Evolutionary conservation across 192 early-diverging fungal genomes (phyloP), one percentile per base, ranked within the genome.

Genomic region (Coemansia sp.): DNA sequence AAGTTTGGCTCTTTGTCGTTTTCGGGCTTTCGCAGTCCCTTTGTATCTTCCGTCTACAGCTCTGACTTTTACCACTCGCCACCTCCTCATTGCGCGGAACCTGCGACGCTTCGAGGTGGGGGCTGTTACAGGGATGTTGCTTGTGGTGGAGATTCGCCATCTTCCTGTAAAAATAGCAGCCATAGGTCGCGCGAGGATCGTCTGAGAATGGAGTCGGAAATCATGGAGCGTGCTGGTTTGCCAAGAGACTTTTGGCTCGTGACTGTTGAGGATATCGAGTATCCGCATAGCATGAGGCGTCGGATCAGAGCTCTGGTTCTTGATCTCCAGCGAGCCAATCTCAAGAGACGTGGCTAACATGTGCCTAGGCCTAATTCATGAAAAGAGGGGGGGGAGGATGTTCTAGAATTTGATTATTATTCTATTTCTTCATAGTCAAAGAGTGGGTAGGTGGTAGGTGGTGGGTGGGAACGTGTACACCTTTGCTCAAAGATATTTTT

Each of bases 211-310:
- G 72, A 74, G 58, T 58, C 58, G 18, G 44, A 56, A 53, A 59
- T 80, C 65, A 60, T 80, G 63, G 71, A 80, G 32, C 65, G 65
- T 39, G 76, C 77, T 6, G 77, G 68, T 15, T 53, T 80, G 27
- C 72, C 77, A 3, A 53, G 72, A 11, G 56, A 71, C 65, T 80
- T 80, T 68, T 80, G 77, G 77, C 58, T 67, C 35, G 77, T 74
- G 10, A 80, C 77, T 8, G 77, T 74, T 2, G 77, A 80, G 58
- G 77, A 80, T 48, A 80, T 74, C 33, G 77, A 80, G 68, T 80
- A 80, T 38, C 77, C 77, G 29, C 72, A 74, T 18, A 61, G 65
- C 54, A 80, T 74, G 77, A 60, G 77, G 8, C 60, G 62, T 52
- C 48, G 77, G 40, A 80, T 80, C 50, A 65, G 77, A 6, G 22